Evolutionary conservation across 192 early-diverging fungal genomes (phyloP).

Genomic region (Diversispora eburnea): DNA sequence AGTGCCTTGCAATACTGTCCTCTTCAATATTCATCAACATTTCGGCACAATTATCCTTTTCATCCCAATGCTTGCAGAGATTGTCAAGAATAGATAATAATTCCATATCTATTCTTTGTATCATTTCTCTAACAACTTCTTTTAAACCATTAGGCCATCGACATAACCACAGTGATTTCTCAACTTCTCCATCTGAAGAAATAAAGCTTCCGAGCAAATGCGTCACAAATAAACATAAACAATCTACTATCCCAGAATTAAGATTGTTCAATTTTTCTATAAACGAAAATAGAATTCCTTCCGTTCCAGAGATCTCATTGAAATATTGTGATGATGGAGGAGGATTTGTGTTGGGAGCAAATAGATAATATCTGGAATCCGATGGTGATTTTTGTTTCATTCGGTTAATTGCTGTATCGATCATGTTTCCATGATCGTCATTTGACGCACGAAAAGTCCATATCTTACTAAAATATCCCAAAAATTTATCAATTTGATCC

Average conservation of each 20-base stretch:
- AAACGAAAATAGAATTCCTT: not conserved
- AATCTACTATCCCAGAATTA: conserved; percentile 10
- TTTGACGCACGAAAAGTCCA: not conserved
- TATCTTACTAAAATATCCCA: conserved; percentile 6
- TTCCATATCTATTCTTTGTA: not conserved
- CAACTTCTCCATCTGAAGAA: not conserved
- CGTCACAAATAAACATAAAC: conserved; percentile 14
- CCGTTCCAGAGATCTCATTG: not conserved
- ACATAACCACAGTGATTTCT: conserved; percentile 14
- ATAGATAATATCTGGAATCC: not conserved
- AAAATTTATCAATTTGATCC: conserved; percentile 2
- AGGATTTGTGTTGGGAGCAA: conserved; percentile 8
- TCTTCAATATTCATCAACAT: not conserved
- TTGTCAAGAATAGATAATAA: conserved; percentile 1
- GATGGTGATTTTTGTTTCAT: conserved; percentile 3
- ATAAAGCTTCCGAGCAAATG: not conserved
- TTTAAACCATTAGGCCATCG: conserved; percentile 26
- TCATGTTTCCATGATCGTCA: not conserved
- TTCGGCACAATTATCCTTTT: not conserved
- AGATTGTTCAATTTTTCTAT: conserved; percentile 8
- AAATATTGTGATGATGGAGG: not conserved
- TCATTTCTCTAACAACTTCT: conserved; percentile 5
- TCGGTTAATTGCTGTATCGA: not conserved
- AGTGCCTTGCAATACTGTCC: not conserved
- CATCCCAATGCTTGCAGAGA: not conserved